A percentile compares a stretch with the other conserved stretches of the same genome.
phyloP scores from a whole-genome alignment of 1,284 basidiomycete genomes.

The Trichosporon faecale region DNA sequence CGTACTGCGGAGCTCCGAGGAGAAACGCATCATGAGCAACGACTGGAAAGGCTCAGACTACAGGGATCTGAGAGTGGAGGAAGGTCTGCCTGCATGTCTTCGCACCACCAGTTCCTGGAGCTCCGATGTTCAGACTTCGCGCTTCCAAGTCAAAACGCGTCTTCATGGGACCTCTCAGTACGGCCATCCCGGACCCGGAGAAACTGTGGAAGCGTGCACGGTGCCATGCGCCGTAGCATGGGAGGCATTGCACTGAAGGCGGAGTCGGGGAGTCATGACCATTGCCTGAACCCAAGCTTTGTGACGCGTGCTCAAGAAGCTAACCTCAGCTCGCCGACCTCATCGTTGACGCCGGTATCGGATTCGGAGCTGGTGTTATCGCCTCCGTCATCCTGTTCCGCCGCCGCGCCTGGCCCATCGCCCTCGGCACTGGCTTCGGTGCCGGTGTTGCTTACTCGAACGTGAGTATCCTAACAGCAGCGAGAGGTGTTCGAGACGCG shows the following conservation, averaged over 20 bases:
- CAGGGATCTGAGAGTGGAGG: not conserved
- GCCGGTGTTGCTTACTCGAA: slow-evolving; percentile 73
- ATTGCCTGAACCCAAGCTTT: no score
- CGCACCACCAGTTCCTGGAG: not conserved
- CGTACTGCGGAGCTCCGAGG: slow-evolving; percentile 14
- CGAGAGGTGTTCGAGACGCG: no score
- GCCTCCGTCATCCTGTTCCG: slow-evolving; percentile 92
- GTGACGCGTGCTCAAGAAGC: not conserved
- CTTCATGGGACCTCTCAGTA: no score
- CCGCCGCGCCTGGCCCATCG: slow-evolving; percentile 93
- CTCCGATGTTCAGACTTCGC: no score
- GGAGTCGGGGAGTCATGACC: no score
- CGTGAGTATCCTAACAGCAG: slow-evolving; percentile 41
- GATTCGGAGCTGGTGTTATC: slow-evolving; percentile 90
- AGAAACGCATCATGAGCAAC: not conserved
- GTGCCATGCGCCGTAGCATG: no score
- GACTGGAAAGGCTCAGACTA: not conserved
- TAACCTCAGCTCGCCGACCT: slow-evolving; percentile 53
- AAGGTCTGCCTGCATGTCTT: not conserved
- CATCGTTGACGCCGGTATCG: slow-evolving; percentile 72
- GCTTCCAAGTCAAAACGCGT: no score
- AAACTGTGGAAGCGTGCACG: no score
- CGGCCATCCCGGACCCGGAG: no score
- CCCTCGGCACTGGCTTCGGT: slow-evolving; percentile 74
- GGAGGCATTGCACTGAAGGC: no score